These are phyloP conservation scores for Blastomyces silverae DNA, from an alignment of 2,329 filamentous ascomycete genomes.

Conservation along the genomic window DNA sequence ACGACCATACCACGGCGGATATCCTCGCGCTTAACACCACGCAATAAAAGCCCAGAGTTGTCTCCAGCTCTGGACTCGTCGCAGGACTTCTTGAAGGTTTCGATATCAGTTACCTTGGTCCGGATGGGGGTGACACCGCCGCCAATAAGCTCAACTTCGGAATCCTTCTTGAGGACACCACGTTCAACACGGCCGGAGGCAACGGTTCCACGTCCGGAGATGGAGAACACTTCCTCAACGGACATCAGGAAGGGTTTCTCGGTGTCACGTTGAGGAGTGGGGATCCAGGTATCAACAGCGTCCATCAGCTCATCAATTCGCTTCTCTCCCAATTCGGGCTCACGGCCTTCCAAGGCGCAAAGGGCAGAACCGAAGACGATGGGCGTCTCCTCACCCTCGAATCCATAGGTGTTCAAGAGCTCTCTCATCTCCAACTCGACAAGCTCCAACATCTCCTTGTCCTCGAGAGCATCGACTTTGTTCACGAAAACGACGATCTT, in stretches of 20 bases:
- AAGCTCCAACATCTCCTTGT: conserved; percentile 99
- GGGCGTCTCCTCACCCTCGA: conserved; percentile 96
- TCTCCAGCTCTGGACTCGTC: conserved; percentile 94
- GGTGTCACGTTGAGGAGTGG: conserved; percentile 83
- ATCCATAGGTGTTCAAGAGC: conserved; percentile 83
- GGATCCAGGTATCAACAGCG: conserved; percentile 93
- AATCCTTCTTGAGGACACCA: conserved; percentile 85
- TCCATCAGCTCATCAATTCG: conserved; percentile 90
- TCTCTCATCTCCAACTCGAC: conserved; percentile 99
- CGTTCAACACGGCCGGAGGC: conserved; percentile 96
- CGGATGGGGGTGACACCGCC: conserved; percentile 77
- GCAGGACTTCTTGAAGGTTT: conserved; percentile 99
- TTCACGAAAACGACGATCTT: conserved; percentile 99
- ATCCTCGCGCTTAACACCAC: conserved; percentile 94
- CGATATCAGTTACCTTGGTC: conserved; percentile 99
- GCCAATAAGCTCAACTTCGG: conserved; percentile 89
- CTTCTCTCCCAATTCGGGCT: conserved; percentile 74
- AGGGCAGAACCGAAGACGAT: conserved; percentile 96
- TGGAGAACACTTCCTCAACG: conserved; percentile 87
- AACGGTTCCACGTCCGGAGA: conserved; percentile 89
- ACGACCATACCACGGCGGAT: conserved; percentile 92
- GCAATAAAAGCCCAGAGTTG: conserved; percentile 94
- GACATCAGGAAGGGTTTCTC: conserved; percentile 99
- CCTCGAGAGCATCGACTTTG: conserved; percentile 96
- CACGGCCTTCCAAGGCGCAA: conserved; percentile 80